Conservation (phyloP, 164 flowering plant genomes). For the Umbilicus rupestris region DNA sequence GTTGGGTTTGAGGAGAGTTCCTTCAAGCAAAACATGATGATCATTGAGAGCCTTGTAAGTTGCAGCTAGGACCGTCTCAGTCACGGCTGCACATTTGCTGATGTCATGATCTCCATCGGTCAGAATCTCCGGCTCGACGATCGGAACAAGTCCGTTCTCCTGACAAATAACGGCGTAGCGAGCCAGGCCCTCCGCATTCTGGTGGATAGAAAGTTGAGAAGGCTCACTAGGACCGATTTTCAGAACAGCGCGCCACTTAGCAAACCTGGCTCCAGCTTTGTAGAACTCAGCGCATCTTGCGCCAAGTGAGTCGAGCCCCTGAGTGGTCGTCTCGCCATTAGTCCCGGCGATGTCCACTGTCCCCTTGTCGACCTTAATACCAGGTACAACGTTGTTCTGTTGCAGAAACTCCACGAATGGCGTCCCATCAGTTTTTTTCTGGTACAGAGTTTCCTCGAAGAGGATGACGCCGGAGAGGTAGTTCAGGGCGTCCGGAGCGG, state of each 20-base stretch:
- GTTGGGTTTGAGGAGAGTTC: slow-evolving; percentile 71
- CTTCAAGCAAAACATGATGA: slow-evolving; percentile 75
- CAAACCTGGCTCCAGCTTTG: slow-evolving; percentile 65
- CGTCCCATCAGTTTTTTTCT: slow-evolving; percentile 48
- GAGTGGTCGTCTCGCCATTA: slow-evolving; percentile 71
- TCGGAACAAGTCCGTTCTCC: slow-evolving; percentile 64
- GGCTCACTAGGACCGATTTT: slow-evolving; percentile 66
- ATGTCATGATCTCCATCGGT: slow-evolving; percentile 69
- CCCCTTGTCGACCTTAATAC: slow-evolving; percentile 80
- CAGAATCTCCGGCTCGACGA: slow-evolving; percentile 75
- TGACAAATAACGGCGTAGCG: slow-evolving; percentile 74
- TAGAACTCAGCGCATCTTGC: slow-evolving; percentile 56
- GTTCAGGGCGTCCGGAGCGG: slow-evolving; percentile 52
- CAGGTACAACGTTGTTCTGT: slow-evolving; percentile 63
- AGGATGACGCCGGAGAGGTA: slow-evolving; percentile 70
- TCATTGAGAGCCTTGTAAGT: slow-evolving; percentile 73
- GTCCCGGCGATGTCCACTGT: slow-evolving; percentile 71
- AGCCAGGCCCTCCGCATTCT: slow-evolving; percentile 63
- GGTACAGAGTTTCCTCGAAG: slow-evolving; percentile 72
- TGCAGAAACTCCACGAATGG: slow-evolving; percentile 65
- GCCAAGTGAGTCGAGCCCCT: slow-evolving; percentile 67
- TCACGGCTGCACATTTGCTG: slow-evolving; percentile 50
- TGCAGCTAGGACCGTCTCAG: slow-evolving; percentile 35
- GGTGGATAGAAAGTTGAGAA: slow-evolving; percentile 50
- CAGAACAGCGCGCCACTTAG: slow-evolving; percentile 74